Percentiles rank a stretch among this genome's conserved stretches.
These are phyloP conservation scores for Piromyces sp. DNA, from an alignment of 192 early-diverging fungal genomes.

Conservation along the genomic window DNA sequence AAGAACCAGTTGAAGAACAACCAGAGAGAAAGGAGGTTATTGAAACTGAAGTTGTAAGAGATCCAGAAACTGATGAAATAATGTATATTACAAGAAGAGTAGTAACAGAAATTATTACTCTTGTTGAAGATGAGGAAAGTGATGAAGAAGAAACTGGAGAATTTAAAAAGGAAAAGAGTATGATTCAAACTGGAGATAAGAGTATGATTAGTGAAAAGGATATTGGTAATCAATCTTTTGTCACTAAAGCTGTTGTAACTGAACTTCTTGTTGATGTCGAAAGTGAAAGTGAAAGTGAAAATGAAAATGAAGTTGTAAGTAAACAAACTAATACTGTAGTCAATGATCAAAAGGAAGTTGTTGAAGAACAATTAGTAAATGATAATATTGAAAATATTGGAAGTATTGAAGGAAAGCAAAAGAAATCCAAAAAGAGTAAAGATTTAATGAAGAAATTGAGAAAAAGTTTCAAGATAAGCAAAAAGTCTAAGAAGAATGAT, in stretches of 20 bases:
- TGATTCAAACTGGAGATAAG: background rate
- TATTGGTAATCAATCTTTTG: background rate
- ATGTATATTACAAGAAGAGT: background rate
- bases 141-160: background rate
- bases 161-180: background rate
- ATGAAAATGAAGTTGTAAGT: background rate
- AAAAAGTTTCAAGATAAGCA: background rate
- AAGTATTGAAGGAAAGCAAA: background rate
- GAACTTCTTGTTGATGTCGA: background rate
- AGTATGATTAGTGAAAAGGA: background rate
- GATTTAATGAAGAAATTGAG: background rate
- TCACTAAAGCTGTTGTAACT: background rate
- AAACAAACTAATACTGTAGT: background rate
- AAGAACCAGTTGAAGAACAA: background rate
- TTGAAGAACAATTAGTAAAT: background rate
- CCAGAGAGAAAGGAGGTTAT: too few relatives aligned
- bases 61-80: background rate
- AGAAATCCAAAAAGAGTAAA: background rate
- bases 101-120: background rate
- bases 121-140: background rate
- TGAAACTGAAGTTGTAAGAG: background rate
- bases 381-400: too few relatives aligned
- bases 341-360: background rate
- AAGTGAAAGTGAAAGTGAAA: background rate
- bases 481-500: background rate